A percentile compares a stretch with the other conserved stretches of the same genome.
Conservation (phyloP, 1,284 basidiomycete species). For the Papiliotrema flavescens region DNA sequence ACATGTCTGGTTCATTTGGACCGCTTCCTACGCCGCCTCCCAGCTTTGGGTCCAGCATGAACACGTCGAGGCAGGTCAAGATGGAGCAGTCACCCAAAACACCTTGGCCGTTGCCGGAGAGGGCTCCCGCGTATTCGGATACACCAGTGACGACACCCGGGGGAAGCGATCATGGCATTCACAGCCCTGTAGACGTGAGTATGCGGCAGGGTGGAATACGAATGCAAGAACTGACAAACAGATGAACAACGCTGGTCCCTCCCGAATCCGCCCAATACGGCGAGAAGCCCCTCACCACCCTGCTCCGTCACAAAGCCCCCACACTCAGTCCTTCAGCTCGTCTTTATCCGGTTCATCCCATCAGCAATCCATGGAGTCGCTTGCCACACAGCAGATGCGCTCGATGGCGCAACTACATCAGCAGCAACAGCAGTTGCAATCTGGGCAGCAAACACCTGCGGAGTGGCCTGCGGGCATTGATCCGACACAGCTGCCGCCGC, state of each 20-base stretch:
- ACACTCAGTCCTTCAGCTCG: not conserved
- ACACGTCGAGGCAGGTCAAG: not conserved
- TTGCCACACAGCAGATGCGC: too few relatives aligned
- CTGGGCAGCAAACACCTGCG: not conserved
- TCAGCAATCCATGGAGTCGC: too few relatives aligned
- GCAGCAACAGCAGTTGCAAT: not conserved
- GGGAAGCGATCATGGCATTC: constrained; percentile 25
- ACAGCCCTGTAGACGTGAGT: constrained; percentile 33
- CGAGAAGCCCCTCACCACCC: constrained; percentile 5
- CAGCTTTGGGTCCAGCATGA: not conserved
- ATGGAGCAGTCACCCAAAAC: not conserved
- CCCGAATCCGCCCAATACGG: constrained; percentile 1
- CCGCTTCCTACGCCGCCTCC: constrained; percentile 3
- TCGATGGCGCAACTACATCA: too few relatives aligned
- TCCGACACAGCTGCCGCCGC: constrained; percentile 31
- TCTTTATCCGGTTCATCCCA: not conserved
- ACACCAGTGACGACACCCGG: constrained; percentile 37
- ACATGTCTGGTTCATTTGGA: not conserved
- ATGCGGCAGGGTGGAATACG: not conserved
- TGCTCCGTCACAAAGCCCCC: not conserved
- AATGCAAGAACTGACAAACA: not conserved
- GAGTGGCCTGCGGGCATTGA: not conserved
- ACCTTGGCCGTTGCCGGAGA: constrained; percentile 24
- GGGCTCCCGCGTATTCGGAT: constrained; percentile 17
- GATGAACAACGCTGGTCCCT: not conserved